Conservation (phyloP, 768 basidiomycete genomes). For the Macrolepiota fuliginosa region DNA sequence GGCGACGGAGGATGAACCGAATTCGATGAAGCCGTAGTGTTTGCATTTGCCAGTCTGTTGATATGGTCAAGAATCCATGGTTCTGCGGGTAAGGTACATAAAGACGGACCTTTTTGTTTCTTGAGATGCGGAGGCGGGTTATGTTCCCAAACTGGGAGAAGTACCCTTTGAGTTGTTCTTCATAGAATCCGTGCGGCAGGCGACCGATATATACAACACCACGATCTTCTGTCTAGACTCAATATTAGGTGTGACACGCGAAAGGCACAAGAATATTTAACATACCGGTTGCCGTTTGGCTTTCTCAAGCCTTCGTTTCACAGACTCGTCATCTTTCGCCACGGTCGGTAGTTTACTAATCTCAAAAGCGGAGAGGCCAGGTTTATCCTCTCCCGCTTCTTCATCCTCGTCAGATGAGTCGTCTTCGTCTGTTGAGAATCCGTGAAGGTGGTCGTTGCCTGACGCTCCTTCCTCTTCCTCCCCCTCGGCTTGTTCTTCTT, state of each 20-base stretch:
- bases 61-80: background rate
- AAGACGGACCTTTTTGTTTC: slow-evolving; percentile 80
- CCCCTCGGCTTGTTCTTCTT: slow-evolving; percentile 2
- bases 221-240: slow-evolving; percentile 48
- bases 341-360: slow-evolving; percentile 77
- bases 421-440: slow-evolving; percentile 75
- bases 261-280: slow-evolving; percentile 11
- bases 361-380: slow-evolving; percentile 48
- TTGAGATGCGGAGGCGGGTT: slow-evolving; percentile 82
- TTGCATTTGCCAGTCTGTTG: slow-evolving; percentile 89
- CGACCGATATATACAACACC: slow-evolving; percentile 90
- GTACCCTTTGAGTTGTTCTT: slow-evolving; percentile 89
- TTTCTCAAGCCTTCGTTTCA: slow-evolving; percentile 62
- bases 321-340: slow-evolving; percentile 82
- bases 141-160: slow-evolving; percentile 95
- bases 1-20: slow-evolving; percentile 84
- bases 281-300: slow-evolving; percentile 69
- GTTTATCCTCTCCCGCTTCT: slow-evolving; percentile 44
- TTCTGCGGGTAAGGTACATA: background rate
- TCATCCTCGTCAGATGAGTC: slow-evolving; percentile 77
- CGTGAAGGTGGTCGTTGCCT: slow-evolving; percentile 51
- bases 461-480: slow-evolving; percentile 19
- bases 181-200: slow-evolving; percentile 96
- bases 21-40: slow-evolving; percentile 97
- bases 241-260: background rate